Evolutionary conservation across 345 rosid species (phyloP), one percentile per base, ranked within the genome.

Genomic region (Tarenaya hassleriana): DNA sequence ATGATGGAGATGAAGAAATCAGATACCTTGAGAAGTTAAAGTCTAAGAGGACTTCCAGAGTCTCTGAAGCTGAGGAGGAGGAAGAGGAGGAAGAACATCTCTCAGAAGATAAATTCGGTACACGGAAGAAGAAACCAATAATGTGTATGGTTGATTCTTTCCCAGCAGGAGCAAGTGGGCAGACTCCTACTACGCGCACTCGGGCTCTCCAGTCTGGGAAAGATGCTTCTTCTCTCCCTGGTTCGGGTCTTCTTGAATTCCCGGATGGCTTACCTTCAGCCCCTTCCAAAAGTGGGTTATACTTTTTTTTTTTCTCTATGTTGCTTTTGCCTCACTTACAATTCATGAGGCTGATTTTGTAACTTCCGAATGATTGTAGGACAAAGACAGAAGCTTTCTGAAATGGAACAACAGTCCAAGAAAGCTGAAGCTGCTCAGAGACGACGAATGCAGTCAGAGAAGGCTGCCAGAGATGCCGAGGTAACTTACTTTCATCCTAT

Each of bases 391-490:
- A 80, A 78, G 57, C 95, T 78, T 38, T 64, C 91, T 9, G 88
- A 82, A 50, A 70, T 78, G 29, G 95, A 86, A 67, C 81, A 69
- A 68, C 95, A 86, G 61, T 44, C 72, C 55, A 86, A 80, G 77
- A 82, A 77, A 63, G 72, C 76, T 0, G 85, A 80, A 69, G 83
- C 85, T 58, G 83, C 83, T 14, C 88, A 78, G 72, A 82, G 85
- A 54, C 79, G 91, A 13, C 73, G 81, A 63, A 64, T 82, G 61
- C 91, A 76, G 47, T 79, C 79, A 1, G 85, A 82, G 71, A 86
- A 86, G 70, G 85, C 91, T n/a, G 91, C 87, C 19, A 67, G 64
- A 65, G 88, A 80, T 55, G 83, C 87, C 16, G 77, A 82, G 90
- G 95, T 85, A 32, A 18, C 18, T n/a, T 16, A 5, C 1, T 1